Percentiles rank a stretch among this genome's conserved stretches.
Conservation (phyloP, 345 rosid genomes). For the Eucalyptus curtisii region DNA sequence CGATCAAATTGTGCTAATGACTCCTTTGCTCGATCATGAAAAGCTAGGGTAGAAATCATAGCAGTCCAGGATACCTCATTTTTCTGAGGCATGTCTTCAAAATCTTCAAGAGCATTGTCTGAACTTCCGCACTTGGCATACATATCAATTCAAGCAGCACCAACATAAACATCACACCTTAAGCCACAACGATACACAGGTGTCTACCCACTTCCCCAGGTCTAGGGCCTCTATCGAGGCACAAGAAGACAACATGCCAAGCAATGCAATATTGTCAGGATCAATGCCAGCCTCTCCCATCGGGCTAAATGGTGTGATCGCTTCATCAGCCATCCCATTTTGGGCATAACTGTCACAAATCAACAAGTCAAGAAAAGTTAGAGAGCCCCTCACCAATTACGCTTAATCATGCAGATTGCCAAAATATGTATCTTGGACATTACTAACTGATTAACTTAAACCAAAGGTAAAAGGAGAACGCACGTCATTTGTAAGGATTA, state of each 20-base stretch:
- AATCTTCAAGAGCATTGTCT: slow-evolving; percentile 52
- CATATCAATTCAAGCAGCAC: slow-evolving; percentile 76
- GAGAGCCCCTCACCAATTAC: background rate
- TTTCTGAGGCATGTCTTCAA: slow-evolving; percentile 51
- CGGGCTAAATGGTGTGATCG: slow-evolving; percentile 37
- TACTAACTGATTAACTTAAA: background rate
- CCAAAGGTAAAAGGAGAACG: background rate
- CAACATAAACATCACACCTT: slow-evolving; percentile 42
- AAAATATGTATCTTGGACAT: background rate
- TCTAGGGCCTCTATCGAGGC: slow-evolving; percentile 72
- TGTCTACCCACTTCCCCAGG: slow-evolving; percentile 56
- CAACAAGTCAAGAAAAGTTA: background rate
- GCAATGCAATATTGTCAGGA: slow-evolving; percentile 44
- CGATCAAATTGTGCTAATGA: slow-evolving; percentile 46
- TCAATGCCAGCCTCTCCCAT: slow-evolving; percentile 35
- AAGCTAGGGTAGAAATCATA: slow-evolving; percentile 73
- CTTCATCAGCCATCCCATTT: slow-evolving; percentile 66
- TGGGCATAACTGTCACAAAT: slow-evolving; percentile 52
- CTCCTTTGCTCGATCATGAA: slow-evolving; percentile 56
- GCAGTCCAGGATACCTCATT: slow-evolving; percentile 87
- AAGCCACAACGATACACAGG: slow-evolving; percentile 27
- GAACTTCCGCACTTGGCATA: slow-evolving; percentile 77
- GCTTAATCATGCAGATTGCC: background rate
- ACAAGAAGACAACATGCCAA: slow-evolving; percentile 61
- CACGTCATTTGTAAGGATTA: background rate